phyloP scores from a whole-genome alignment of 176 grass and related monocot genomes.

The Phyllostachys edulis region DNA sequence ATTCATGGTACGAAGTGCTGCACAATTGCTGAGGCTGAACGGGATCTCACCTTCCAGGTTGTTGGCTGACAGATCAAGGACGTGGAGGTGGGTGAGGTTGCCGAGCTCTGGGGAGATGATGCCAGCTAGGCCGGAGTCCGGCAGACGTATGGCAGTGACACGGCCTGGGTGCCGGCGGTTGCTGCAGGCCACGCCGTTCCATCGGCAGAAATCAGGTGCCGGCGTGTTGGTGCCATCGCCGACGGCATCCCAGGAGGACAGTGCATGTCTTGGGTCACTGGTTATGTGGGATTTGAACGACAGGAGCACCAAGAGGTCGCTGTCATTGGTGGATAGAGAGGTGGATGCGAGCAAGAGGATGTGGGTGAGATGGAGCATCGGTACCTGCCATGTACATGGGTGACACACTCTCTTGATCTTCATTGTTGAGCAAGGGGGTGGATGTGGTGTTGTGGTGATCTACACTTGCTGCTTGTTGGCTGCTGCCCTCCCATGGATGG shows the following conservation, averaged over 20 bases:
- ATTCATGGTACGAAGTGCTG: not conserved
- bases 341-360: slow-evolving; percentile 13
- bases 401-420: not conserved
- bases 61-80: slow-evolving; percentile 27
- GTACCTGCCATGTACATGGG: not conserved
- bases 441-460: not conserved
- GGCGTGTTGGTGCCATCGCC: not conserved
- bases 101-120: slow-evolving; percentile 14
- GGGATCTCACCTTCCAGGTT: slow-evolving; percentile 19
- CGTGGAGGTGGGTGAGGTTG: slow-evolving; percentile 23
- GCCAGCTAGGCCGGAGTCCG: not conserved
- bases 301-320: not conserved
- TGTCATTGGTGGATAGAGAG: not conserved
- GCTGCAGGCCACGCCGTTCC: slow-evolving; percentile 3
- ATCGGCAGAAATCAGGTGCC: slow-evolving; percentile 13
- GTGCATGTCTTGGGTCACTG: not conserved
- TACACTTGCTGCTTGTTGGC: no score
- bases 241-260: not conserved
- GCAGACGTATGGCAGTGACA: slow-evolving; percentile 21
- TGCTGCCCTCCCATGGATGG: no score
- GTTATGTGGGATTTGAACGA: slow-evolving; percentile 33
- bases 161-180: not conserved
- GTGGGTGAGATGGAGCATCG: slow-evolving; percentile 20
- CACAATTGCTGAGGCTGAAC: not conserved
- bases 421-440: not conserved